Percentiles rank a stretch among this genome's conserved stretches.
Conservation (phyloP, 257 asterid species). For the Primulina eburnea region DNA sequence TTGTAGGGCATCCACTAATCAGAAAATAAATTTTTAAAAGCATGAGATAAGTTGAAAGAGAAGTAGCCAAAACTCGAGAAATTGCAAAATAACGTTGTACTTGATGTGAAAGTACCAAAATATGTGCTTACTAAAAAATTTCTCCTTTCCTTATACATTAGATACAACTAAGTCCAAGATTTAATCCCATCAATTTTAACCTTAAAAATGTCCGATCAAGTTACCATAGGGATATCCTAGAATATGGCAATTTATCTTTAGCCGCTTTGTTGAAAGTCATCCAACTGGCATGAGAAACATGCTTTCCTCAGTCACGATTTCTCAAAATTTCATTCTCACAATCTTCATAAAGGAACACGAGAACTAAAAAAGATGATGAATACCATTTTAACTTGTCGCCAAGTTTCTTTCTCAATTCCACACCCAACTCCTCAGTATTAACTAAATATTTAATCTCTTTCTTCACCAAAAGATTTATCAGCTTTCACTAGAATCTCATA, state of each 20-base stretch:
- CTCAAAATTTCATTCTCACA: not conserved
- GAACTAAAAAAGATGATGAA: not conserved
- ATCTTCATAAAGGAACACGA: not conserved
- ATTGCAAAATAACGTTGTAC: not conserved
- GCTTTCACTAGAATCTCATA: not conserved
- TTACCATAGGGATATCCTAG: not conserved
- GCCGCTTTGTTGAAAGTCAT: not conserved
- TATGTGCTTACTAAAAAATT: not conserved
- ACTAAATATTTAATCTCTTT: not conserved
- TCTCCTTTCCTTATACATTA: not conserved
- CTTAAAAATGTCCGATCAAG: not conserved
- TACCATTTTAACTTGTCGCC: not conserved
- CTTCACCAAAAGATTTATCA: not conserved
- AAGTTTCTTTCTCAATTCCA: not conserved
- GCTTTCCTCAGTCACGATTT: not conserved
- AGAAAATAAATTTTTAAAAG: not conserved
- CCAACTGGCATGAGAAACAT: conserved; percentile 4
- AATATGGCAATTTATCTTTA: not conserved
- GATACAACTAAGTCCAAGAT: conserved; percentile 1
- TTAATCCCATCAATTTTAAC: not conserved
- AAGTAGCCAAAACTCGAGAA: not conserved
- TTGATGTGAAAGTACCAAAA: not conserved
- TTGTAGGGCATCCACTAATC: conserved; percentile 64
- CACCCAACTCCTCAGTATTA: conserved; percentile 10
- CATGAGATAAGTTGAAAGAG: not conserved